phyloP scores from a whole-genome alignment of 2,329 filamentous ascomycete genomes.

The Fusarium tanahbumbuense region DNA sequence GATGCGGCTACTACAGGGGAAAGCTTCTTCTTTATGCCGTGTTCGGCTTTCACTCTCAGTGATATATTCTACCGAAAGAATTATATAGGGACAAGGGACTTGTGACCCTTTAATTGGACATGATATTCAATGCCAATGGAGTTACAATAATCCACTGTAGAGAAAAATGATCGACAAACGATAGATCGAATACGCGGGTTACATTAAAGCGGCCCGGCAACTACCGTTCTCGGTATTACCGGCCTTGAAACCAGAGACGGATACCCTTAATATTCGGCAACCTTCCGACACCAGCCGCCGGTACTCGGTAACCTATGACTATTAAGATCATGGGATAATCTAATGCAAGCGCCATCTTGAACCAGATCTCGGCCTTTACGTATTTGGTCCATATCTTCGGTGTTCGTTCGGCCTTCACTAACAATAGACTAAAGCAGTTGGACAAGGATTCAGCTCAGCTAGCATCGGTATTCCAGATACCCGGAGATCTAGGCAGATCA shows the following conservation, averaged over 20 bases:
- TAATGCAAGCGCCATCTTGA: not conserved
- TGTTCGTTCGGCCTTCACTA: not conserved
- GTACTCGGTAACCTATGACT: constrained; percentile 14
- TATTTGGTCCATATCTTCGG: not conserved
- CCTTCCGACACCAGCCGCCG: constrained; percentile 7
- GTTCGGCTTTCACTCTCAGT: not conserved
- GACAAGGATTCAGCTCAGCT: not conserved
- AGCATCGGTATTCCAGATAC: not conserved
- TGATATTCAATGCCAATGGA: too few species aligned
- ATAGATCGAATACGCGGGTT: not conserved
- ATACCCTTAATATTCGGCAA: not conserved
- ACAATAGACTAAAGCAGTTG: not conserved
- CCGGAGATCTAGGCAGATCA: not conserved
- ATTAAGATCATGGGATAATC: not conserved
- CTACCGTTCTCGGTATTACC: constrained; percentile 21
- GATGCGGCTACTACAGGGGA: constrained; percentile 11
- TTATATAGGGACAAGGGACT: too few species aligned
- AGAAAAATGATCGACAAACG: not conserved
- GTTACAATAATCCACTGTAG: not conserved
- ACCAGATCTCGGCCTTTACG: not conserved
- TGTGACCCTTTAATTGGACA: not conserved
- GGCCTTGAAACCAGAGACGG: not conserved
- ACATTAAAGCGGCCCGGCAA: not conserved
- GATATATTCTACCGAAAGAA: not conserved
- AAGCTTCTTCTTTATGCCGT: not conserved